These are phyloP conservation scores for Cladosporium velox DNA, from an alignment of 2,329 filamentous ascomycete species.

Conservation along the genomic window DNA sequence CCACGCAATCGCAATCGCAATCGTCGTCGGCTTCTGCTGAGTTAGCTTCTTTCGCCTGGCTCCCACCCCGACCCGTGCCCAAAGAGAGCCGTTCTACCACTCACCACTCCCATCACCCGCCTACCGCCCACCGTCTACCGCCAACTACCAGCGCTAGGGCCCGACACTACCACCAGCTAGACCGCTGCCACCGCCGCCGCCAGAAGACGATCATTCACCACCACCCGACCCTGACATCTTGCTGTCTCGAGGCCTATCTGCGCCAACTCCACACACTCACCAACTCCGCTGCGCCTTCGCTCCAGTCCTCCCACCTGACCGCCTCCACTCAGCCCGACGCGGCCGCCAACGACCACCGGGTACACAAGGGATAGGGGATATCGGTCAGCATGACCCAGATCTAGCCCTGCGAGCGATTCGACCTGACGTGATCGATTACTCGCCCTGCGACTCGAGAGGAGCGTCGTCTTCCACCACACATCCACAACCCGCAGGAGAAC, in stretches of 20 bases:
- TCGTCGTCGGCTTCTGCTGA: too few species aligned
- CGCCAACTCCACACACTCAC: neutral
- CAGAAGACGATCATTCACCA: slow-evolving; percentile 2
- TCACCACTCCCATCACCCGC: neutral
- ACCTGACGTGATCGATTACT: slow-evolving; percentile 7
- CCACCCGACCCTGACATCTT: neutral
- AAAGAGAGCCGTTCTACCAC: neutral
- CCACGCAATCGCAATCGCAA: neutral
- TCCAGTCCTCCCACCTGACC: neutral
- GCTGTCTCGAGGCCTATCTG: neutral
- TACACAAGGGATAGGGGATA: slow-evolving; percentile 4
- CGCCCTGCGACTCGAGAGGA: slow-evolving; percentile 6
- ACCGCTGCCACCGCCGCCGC: slow-evolving; percentile 4
- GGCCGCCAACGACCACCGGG: neutral
- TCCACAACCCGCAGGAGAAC: neutral
- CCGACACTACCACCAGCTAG: slow-evolving; percentile 7
- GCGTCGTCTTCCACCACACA: neutral
- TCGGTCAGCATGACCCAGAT: slow-evolving; percentile 5
- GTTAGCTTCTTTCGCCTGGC: neutral
- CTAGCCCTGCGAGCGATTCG: slow-evolving; percentile 6
- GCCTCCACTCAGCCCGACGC: slow-evolving; percentile 3
- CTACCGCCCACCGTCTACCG: neutral
- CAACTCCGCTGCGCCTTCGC: neutral
- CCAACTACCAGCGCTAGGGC: neutral
- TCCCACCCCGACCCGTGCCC: neutral